Percentiles rank a stretch among this genome's conserved stretches.
Conservation (phyloP, 305 asterid species). For the Solanum hybrid region DNA sequence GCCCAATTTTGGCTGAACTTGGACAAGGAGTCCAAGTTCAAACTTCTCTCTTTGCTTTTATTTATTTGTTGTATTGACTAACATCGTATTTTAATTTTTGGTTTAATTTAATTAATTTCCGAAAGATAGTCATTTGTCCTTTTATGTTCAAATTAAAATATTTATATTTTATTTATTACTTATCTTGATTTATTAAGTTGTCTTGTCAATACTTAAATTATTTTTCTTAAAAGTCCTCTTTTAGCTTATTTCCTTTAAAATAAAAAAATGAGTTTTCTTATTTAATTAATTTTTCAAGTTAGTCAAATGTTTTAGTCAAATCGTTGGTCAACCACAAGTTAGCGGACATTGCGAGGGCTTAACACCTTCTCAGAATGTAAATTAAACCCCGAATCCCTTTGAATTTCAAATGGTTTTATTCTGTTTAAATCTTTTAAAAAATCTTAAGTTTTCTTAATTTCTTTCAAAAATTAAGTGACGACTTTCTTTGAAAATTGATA, state of each 20-base stretch:
- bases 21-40: too few species aligned
- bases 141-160: too few species aligned
- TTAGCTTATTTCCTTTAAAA: not conserved
- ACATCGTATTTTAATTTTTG: not conserved
- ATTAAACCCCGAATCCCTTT: not conserved
- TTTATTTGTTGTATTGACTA: not conserved
- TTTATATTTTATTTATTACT: not conserved
- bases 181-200: too few species aligned
- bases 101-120: not conserved
- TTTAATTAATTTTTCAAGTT: too few species aligned
- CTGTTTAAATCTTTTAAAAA: too few species aligned
- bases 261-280: too few species aligned
- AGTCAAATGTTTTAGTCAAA: not conserved
- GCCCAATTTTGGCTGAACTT: too few species aligned
- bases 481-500: not conserved
- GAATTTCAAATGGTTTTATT: not conserved
- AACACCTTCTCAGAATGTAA: not conserved
- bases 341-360: not conserved
- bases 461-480: not conserved
- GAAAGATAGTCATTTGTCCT: not conserved
- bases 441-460: not conserved
- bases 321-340: not conserved
- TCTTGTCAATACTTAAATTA: not conserved
- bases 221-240: too few species aligned
- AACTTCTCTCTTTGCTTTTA: not conserved